These are phyloP conservation scores for Jamesozyma piceae DNA, from an alignment of 805 yeast genomes.

Conservation along the genomic window DNA sequence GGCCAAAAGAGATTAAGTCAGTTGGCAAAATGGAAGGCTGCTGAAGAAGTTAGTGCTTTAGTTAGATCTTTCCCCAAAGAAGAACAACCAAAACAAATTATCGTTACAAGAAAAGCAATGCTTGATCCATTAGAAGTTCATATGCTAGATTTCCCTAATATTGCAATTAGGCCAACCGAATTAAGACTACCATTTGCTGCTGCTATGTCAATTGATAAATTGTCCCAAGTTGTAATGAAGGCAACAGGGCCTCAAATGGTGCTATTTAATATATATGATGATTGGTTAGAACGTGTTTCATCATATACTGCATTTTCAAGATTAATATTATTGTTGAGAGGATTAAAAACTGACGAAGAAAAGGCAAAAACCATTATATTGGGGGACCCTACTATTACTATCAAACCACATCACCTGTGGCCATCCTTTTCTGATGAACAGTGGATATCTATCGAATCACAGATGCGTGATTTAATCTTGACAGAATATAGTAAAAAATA, in stretches of 20 bases:
- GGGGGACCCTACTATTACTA: slow-evolving; percentile 61
- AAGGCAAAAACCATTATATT: slow-evolving; percentile 63
- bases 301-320: slow-evolving; percentile 92
- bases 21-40: slow-evolving; percentile 94
- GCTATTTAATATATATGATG: slow-evolving; percentile 82
- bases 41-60: slow-evolving; percentile 92
- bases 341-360: slow-evolving; percentile 68
- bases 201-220: slow-evolving; percentile 69
- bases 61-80: slow-evolving; percentile 82
- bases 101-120: slow-evolving; percentile 84
- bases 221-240: slow-evolving; percentile 66
- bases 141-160: slow-evolving; percentile 92
- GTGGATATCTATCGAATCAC: slow-evolving; percentile 85
- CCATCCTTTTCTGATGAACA: slow-evolving; percentile 81
- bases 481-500: slow-evolving; percentile 78
- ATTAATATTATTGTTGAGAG: slow-evolving; percentile 71
- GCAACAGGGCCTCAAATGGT: slow-evolving; percentile 94
- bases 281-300: slow-evolving; percentile 78
- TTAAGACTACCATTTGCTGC: slow-evolving; percentile 82
- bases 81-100: slow-evolving; percentile 88
- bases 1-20: slow-evolving; percentile 93
- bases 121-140: slow-evolving; percentile 93
- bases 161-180: slow-evolving; percentile 82
- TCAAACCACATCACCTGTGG: slow-evolving; percentile 83
- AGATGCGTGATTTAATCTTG: slow-evolving; percentile 78